These are phyloP conservation scores for Clarireedia paspali DNA, from an alignment of 2,329 filamentous ascomycete genomes.

Conservation along the genomic window DNA sequence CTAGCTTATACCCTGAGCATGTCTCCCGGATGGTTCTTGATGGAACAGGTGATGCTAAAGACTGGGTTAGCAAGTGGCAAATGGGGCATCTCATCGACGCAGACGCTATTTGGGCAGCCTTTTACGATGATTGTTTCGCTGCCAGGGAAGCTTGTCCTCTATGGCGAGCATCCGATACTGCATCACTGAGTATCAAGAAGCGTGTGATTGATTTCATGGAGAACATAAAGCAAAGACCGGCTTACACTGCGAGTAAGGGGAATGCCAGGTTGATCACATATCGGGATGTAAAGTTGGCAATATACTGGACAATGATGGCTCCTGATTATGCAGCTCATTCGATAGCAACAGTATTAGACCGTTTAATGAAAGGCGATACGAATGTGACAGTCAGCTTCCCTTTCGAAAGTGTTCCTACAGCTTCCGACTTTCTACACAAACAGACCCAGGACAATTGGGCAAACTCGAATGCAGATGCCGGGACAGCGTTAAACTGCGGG, in stretches of 20 bases:
- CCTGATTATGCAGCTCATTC: not conserved
- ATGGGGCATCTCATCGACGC: slow-evolving; percentile 2
- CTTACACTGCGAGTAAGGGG: not conserved
- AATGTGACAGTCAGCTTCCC: not conserved
- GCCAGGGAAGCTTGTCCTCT: slow-evolving; percentile 1
- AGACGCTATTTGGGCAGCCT: slow-evolving; percentile 1
- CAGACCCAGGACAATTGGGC: not conserved
- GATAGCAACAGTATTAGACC: not conserved
- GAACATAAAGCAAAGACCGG: not conserved
- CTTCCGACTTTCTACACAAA: not conserved
- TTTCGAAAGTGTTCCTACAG: not conserved
- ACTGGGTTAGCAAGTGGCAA: slow-evolving; percentile 6
- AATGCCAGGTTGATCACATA: slow-evolving; percentile 3
- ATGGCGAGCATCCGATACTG: not conserved
- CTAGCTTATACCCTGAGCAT: slow-evolving; percentile 1
- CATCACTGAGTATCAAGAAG: not conserved
- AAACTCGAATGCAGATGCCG: slow-evolving; percentile 6
- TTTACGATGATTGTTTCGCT: slow-evolving; percentile 5
- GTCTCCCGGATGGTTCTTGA: slow-evolving; percentile 7
- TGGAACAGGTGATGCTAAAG: not conserved
- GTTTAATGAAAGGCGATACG: not conserved
- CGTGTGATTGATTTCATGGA: slow-evolving; percentile 1
- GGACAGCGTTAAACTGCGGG: slow-evolving; percentile 1
- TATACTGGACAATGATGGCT: not conserved
- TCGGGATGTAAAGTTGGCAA: not conserved